Evolutionary conservation across 2,329 filamentous ascomycete genomes (phyloP).

Genomic region (Fusarium euwallaceae): DNA sequence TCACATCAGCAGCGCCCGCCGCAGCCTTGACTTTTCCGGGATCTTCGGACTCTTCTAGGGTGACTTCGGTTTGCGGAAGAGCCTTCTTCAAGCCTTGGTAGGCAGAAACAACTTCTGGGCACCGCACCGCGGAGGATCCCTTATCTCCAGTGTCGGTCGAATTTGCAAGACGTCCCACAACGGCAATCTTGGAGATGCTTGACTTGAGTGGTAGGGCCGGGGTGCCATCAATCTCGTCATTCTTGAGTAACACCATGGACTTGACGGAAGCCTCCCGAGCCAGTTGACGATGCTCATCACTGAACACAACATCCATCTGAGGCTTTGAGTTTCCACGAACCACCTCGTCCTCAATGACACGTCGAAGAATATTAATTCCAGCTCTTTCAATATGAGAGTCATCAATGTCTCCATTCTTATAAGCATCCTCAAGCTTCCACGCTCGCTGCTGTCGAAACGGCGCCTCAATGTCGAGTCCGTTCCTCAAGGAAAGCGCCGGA

Average conservation of each 20-base stretch:
- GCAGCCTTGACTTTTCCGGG: background rate
- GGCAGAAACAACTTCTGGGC: conserved; percentile 16
- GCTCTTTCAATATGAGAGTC: conserved; percentile 18
- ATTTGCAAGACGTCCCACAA: conserved; percentile 37
- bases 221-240: background rate
- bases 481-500: conserved; percentile 27
- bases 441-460: conserved; percentile 32
- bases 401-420: conserved; percentile 1
- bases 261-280: conserved; percentile 28
- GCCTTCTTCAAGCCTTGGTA: conserved; percentile 27
- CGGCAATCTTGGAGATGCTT: conserved; percentile 14
- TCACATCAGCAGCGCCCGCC: conserved; percentile 19
- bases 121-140: conserved; percentile 33
- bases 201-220: conserved; percentile 6
- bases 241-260: conserved; percentile 42
- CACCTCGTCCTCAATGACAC: conserved; percentile 14
- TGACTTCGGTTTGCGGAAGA: background rate
- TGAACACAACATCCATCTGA: conserved; percentile 26
- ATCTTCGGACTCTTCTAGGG: conserved; percentile 14
- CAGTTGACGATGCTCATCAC: conserved; percentile 29
- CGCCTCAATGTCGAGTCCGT: conserved; percentile 40
- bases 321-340: background rate
- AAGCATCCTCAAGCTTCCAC: background rate
- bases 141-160: conserved; percentile 32
- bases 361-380: conserved; percentile 11